Percentiles rank a stretch among this genome's conserved stretches.
Conservation (phyloP, 2,329 filamentous ascomycete genomes). For the Aspergillus brasiliensis region DNA sequence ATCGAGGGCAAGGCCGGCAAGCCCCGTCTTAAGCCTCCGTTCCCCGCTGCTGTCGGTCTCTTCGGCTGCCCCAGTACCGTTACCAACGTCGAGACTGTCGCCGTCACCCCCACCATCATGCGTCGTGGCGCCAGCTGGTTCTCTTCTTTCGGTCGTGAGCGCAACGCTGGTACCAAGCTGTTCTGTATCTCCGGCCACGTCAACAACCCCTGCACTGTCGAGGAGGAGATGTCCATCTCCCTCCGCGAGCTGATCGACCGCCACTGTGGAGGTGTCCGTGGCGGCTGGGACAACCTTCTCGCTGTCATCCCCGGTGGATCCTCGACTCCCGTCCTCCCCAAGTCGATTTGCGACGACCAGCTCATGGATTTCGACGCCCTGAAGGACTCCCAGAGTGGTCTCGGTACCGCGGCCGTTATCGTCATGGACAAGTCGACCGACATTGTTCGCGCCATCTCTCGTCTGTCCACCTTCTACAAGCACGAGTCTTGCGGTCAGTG, state of each 20-base stretch:
- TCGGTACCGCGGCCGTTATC: slow-evolving; percentile 95
- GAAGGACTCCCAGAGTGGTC: slow-evolving; percentile 96
- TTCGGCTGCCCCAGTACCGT: slow-evolving; percentile 98
- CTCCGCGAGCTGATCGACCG: slow-evolving; percentile 95
- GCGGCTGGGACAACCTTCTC: slow-evolving; percentile 96
- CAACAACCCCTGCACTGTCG: slow-evolving; percentile 96
- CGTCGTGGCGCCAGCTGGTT: slow-evolving; percentile 93
- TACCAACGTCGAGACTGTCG: slow-evolving; percentile 95
- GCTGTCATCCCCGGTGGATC: slow-evolving; percentile 95
- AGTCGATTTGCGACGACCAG: slow-evolving; percentile 86
- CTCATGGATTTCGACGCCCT: slow-evolving; percentile 99
- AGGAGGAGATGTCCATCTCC: slow-evolving; percentile 99
- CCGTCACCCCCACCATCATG: slow-evolving; percentile 93
- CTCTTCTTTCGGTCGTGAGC: slow-evolving; percentile 87
- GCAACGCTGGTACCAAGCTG: slow-evolving; percentile 96
- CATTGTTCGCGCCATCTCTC: slow-evolving; percentile 88
- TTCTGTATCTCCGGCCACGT: slow-evolving; percentile 98
- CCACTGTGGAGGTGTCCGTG: slow-evolving; percentile 94
- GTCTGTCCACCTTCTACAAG: slow-evolving; percentile 94
- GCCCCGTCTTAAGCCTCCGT: slow-evolving; percentile 96
- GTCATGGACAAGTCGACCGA: slow-evolving; percentile 99
- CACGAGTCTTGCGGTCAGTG: slow-evolving; percentile 98
- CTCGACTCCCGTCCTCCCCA: slow-evolving; percentile 93
- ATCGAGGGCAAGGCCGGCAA: slow-evolving; percentile 98
- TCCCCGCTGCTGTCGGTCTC: slow-evolving; percentile 94